phyloP scores from a whole-genome alignment of 2,329 filamentous ascomycete species.

The Hypocrella siamensis region DNA sequence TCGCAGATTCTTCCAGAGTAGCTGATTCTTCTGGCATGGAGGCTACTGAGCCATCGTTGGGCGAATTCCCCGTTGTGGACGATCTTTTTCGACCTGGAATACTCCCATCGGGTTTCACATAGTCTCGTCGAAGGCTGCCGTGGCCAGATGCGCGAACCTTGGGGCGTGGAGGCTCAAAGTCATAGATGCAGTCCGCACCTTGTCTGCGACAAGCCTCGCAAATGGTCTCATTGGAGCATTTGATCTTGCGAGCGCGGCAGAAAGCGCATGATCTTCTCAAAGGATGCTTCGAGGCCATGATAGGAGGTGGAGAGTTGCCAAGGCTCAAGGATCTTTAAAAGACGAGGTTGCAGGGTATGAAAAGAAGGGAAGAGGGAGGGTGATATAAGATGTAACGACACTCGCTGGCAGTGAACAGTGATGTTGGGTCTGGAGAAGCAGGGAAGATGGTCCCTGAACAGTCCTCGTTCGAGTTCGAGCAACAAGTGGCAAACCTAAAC shows the following conservation, averaged over 20 bases:
- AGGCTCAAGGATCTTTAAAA: no score
- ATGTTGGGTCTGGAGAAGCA: no score
- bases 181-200: conserved; percentile 21
- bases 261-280: conserved; percentile 16
- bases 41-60: neutral
- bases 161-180: conserved; percentile 16
- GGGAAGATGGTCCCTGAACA: no score
- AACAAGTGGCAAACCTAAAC: no score
- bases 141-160: conserved; percentile 13
- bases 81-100: conserved; percentile 10
- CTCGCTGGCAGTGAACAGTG: no score
- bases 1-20: conserved; percentile 8
- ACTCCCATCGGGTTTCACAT: conserved; percentile 3
- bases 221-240: conserved; percentile 21
- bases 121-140: conserved; percentile 6
- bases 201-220: conserved; percentile 20
- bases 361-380: no score
- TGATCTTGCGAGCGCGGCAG: conserved; percentile 22
- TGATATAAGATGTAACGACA: no score
- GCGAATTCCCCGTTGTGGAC: neutral
- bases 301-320: no score
- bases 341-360: no score
- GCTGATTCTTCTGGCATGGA: conserved; percentile 8
- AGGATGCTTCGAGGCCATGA: conserved; percentile 1
- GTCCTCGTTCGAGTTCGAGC: no score